Conservation (phyloP, 768 basidiomycete genomes). For the Mrakia frigida region DNA sequence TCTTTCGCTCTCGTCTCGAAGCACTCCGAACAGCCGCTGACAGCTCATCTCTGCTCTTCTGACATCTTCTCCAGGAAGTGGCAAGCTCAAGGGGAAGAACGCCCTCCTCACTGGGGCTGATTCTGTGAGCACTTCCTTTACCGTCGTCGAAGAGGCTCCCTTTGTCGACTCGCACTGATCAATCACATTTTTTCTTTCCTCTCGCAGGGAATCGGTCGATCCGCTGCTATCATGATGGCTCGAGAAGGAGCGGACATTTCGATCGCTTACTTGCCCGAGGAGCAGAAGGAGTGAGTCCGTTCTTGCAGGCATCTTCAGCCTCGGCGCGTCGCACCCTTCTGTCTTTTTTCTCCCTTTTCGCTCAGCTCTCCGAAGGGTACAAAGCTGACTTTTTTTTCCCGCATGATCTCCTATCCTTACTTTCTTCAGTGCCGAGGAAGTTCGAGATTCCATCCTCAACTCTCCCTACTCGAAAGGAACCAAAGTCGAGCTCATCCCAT, state of each 20-base stretch:
- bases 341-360: no score
- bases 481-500: slow-evolving; percentile 36
- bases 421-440: slow-evolving; percentile 46
- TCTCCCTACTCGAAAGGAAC: slow-evolving; percentile 45
- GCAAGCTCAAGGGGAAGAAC: slow-evolving; percentile 40
- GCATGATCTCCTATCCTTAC: no score
- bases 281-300: slow-evolving; percentile 50
- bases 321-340: background rate
- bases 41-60: no score
- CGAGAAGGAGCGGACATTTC: slow-evolving; percentile 49
- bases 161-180: background rate
- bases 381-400: no score
- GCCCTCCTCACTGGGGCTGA: slow-evolving; percentile 41
- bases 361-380: no score
- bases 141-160: background rate
- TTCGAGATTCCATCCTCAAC: slow-evolving; percentile 51
- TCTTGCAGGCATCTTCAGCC: no score
- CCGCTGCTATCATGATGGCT: slow-evolving; percentile 42
- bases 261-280: slow-evolving; percentile 54
- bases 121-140: background rate
- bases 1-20: background rate
- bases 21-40: background rate
- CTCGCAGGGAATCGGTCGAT: slow-evolving; percentile 34
- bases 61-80: slow-evolving; percentile 31
- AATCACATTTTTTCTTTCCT: background rate